Percentiles rank a stretch among this genome's conserved stretches.
Evolutionary conservation across 352 stramenopile genomes (phyloP).

Genomic region (Globisporangium yorkense): DNA sequence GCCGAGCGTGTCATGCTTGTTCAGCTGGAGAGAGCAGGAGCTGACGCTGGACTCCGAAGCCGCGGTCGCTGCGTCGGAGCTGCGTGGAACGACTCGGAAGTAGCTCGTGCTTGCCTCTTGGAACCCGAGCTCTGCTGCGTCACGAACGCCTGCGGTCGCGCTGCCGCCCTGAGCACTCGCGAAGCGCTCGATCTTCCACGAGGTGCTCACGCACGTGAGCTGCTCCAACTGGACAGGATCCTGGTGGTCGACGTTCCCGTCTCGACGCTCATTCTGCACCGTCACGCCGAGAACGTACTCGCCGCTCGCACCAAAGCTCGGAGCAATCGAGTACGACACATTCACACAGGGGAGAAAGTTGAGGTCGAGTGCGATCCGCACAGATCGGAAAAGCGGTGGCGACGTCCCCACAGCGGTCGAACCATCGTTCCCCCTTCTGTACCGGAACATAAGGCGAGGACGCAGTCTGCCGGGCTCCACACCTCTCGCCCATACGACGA

Average conservation of each 20-base stretch:
- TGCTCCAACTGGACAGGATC: conserved; percentile 41
- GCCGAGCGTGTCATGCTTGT: not conserved
- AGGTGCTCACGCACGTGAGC: conserved; percentile 55
- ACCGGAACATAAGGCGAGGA: conserved; percentile 64
- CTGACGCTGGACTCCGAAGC: not conserved
- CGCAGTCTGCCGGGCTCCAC: conserved; percentile 31
- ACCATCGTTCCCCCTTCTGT: conserved; percentile 25
- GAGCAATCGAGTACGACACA: conserved; percentile 61
- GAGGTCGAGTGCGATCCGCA: conserved; percentile 58
- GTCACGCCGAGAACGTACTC: conserved; percentile 78
- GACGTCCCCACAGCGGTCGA: conserved; percentile 4
- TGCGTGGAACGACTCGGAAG: conserved; percentile 48
- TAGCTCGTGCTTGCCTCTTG: conserved; percentile 76
- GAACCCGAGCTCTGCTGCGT: conserved; percentile 42
- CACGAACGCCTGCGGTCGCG: conserved; percentile 10
- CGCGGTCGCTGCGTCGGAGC: not conserved
- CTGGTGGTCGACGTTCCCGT: conserved; percentile 16
- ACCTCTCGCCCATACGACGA: conserved; percentile 53
- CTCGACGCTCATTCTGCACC: conserved; percentile 46
- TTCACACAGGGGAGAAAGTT: conserved; percentile 53
- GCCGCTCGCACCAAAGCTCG: conserved; percentile 48
- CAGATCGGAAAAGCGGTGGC: conserved; percentile 23
- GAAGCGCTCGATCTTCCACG: conserved; percentile 56
- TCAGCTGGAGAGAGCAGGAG: conserved; percentile 21
- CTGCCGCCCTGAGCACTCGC: not conserved